Conservation (phyloP, 2,329 filamentous ascomycete genomes). For the Nothomitra cinnamomea region DNA sequence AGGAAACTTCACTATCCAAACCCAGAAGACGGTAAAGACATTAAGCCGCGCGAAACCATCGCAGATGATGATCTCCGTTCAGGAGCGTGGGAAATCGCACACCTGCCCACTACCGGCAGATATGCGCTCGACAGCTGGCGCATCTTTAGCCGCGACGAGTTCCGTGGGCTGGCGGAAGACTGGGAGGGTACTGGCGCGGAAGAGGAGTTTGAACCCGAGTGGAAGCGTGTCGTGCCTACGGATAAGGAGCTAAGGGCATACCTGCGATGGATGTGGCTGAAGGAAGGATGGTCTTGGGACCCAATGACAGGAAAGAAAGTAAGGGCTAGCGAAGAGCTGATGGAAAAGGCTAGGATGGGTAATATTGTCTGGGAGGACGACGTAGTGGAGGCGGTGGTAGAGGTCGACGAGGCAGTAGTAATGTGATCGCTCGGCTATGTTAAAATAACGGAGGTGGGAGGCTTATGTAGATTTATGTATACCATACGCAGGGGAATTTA, state of each 20-base stretch:
- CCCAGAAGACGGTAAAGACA: conserved; percentile 30
- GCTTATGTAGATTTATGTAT: background rate
- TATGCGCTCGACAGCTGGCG: conserved; percentile 86
- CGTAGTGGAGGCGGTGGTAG: background rate
- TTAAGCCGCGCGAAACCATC: conserved; percentile 30
- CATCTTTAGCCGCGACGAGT: conserved; percentile 73
- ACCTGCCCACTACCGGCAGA: conserved; percentile 57
- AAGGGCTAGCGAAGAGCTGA: conserved; percentile 35
- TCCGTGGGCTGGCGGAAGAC: conserved; percentile 47
- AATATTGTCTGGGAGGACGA: conserved; percentile 36
- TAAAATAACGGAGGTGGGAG: background rate
- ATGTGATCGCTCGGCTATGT: background rate
- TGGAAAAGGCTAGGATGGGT: conserved; percentile 38
- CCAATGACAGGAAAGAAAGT: conserved; percentile 47
- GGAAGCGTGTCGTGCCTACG: conserved; percentile 66
- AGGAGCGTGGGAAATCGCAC: conserved; percentile 66
- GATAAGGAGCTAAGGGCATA: conserved; percentile 86
- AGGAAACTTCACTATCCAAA: conserved; percentile 38
- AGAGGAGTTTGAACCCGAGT: conserved; percentile 58
- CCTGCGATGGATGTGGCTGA: conserved; percentile 81
- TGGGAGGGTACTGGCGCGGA: conserved; percentile 43
- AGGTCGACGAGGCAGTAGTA: background rate
- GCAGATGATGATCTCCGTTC: conserved; percentile 28
- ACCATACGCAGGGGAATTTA: too few species aligned
- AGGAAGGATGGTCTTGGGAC: conserved; percentile 72